Conservation (phyloP, 441 rosid genomes). For the Sinapis alba region DNA sequence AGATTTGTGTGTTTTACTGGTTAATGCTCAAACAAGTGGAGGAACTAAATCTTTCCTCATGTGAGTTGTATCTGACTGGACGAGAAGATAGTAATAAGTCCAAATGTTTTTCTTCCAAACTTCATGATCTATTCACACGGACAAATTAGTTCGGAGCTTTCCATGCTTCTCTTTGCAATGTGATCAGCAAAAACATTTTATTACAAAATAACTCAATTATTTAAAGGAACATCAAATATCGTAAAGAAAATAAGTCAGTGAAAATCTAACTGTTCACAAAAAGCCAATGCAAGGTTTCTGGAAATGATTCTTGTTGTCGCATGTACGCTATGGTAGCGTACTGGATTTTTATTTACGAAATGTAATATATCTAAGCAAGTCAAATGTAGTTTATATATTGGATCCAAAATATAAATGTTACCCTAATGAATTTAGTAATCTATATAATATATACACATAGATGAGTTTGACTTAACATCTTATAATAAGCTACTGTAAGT, state of each 20-base stretch:
- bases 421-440: background rate
- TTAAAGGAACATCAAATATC: background rate
- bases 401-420: background rate
- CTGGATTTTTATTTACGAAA: background rate
- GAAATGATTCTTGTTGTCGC: slow-evolving; percentile 11
- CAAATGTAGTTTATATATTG: background rate
- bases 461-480: background rate
- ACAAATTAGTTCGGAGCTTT: slow-evolving; percentile 2
- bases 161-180: background rate
- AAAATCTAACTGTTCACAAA: background rate
- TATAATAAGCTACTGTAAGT: background rate
- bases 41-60: slow-evolving; percentile 6
- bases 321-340: background rate
- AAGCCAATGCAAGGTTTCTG: background rate
- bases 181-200: background rate
- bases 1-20: background rate
- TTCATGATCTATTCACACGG: slow-evolving; percentile 26
- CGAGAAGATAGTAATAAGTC: slow-evolving; percentile 24
- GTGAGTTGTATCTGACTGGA: slow-evolving; percentile 25
- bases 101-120: slow-evolving; percentile 8
- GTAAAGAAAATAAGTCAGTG: background rate
- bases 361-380: background rate
- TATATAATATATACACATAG: background rate
- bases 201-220: background rate
- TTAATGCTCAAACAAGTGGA: slow-evolving; percentile 15